Base-by-base conservation (phyloP, 192 early-diverging fungal species). In the Powellomyces hirtus region DNA sequence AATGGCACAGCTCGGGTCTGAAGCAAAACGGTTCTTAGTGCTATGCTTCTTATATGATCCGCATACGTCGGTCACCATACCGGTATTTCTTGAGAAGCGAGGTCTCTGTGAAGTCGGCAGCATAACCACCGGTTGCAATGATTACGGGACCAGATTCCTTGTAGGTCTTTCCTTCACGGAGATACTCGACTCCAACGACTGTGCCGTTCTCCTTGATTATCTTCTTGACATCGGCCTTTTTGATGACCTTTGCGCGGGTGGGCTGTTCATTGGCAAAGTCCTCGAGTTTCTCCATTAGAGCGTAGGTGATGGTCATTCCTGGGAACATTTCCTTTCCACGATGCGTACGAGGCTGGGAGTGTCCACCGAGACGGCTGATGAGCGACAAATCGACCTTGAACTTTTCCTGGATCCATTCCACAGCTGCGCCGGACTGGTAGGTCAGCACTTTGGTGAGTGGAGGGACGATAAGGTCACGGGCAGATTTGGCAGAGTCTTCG, bases 101-200 rank as follows among this genome's bases (percentile, higher is more conserved):
- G 56, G 84, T 79, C 13, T 79, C 80, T 40, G 83, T 84, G 72
- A 96, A 95, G 62, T 92, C 92, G 59, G 93, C 94, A 45, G 92
- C 96, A 76, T 95, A 98, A 58, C 96, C 96, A 78, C 96, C 96
- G 52, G 96, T 98, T 2, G 94, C 92, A 42, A 98, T 76, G 64
- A 98, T 81, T 40, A 96, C 93, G 11, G 89, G 91, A 22, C 89
- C 90, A 46, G 84, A 82, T 60, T 85, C 89, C 71, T 85, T 77
- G 71, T 78, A 63, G 27, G 75, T 79, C 64, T 82, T 75, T 59
- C 87, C 87, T 57, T 80, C 66, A 40, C 33, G 77, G 22, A 75
- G 76, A 70, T 92, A 98, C 63, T 91, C 90, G 16, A 92, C 89
- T 78, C 95, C 95, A 64, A 90, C 78, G 33, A 95, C 86, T 5